Evolutionary conservation across 306 rosid species (phyloP), one percentile per base, ranked within the genome.

Genomic region (Vicia villosa): DNA sequence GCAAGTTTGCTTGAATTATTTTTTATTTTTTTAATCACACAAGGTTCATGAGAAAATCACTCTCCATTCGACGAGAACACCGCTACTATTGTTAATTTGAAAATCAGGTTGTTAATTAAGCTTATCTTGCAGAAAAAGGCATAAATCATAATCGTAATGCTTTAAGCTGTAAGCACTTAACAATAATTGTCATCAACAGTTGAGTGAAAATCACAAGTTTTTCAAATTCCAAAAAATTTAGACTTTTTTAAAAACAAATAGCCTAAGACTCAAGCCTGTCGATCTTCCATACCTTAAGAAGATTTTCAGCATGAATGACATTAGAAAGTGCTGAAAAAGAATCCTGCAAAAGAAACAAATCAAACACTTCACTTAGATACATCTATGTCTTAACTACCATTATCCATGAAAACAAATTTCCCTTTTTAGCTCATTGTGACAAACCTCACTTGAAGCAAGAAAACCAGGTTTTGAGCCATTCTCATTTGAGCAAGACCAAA

Each of bases 241-340:
- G 46, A 78, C 52, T 21, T 75, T 42, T 50, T 30, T 40, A 38
- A 50, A 57, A 73, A 61, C 17, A 76, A 54, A 69, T 52, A 63
- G 57, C 30, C 28, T 55, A 80, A 63, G 19, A 26, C 77, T 41
- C n/a, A 62, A 37, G 46, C 40, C 62, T 50, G 37, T 47, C 60
- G 79, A 73, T 64, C 52, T 71, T 72, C 28, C 83, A 42, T 84
- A 94, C 98, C 98, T 94, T 94, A 7, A 88, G 92, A 71, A 94
- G 96, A 86, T 90, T 90, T 83, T 88, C 86, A 28, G 96, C 96
- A 12, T 85, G 70, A 70, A 74, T 81, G 65, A 82, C 81, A 63
- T 84, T 83, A 69, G 79, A 69, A 69, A 42, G 72, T 73, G 79
- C 82, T 41, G 80, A 77, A 49, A 60, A 66, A 32, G 89, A 80